phyloP scores from a whole-genome alignment of 73 alveolate species.

The Diophrys sp. region DNA sequence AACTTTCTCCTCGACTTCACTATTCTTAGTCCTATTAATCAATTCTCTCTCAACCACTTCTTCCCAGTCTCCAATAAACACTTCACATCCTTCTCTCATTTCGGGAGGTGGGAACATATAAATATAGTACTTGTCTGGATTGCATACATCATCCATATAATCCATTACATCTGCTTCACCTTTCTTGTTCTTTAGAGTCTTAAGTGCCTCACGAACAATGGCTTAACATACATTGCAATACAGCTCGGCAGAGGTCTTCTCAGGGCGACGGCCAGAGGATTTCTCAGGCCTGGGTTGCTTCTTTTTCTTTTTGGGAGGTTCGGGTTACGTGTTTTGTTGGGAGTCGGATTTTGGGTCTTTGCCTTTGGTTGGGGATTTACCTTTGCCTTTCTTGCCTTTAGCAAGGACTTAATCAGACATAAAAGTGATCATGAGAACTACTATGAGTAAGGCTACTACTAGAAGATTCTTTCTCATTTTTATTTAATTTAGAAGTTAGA shows the following conservation, averaged over 20 bases:
- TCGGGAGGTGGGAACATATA: conserved; percentile 94
- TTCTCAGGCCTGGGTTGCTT: not conserved
- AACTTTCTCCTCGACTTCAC: conserved; percentile 68
- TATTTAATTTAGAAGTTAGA: conserved; percentile 10
- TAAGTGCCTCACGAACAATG: conserved; percentile 75
- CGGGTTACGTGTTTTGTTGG: not conserved
- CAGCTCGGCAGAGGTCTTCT: conserved; percentile 45
- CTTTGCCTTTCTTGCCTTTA: not conserved
- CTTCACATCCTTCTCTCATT: conserved; percentile 88
- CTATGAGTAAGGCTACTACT: not conserved
- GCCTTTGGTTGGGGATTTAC: not conserved
- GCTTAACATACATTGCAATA: conserved; percentile 92
- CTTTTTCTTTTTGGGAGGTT: conserved; percentile 5
- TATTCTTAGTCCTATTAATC: conserved; percentile 62
- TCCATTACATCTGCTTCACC: conserved; percentile 75
- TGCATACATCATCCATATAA: conserved; percentile 76
- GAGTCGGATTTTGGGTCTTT: not conserved
- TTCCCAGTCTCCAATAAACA: conserved; percentile 74
- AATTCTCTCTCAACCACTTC: conserved; percentile 76
- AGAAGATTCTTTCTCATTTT: not conserved
- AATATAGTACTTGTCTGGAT: conserved; percentile 74
- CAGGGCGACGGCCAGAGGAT: conserved; percentile 8
- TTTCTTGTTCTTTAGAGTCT: conserved; percentile 68
- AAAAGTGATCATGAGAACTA: not conserved
- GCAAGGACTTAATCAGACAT: not conserved